phyloP scores from a whole-genome alignment of 169 alveolate genomes.

The Eimeria sp. region DNA sequence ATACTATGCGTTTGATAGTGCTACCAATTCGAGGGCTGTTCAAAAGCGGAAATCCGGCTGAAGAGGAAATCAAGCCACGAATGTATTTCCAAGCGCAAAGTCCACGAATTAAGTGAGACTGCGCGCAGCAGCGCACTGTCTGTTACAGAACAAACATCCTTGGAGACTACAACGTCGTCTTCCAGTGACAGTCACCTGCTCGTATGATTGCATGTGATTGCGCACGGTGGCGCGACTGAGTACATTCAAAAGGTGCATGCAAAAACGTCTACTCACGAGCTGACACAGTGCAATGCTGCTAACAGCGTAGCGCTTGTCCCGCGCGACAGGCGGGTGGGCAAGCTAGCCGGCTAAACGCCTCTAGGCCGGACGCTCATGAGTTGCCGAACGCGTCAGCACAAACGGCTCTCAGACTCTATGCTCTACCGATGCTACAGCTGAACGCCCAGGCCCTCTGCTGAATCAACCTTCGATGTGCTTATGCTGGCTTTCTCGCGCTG shows the following conservation, averaged over 20 bases:
- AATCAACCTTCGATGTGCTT: neutral
- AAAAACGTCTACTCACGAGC: neutral
- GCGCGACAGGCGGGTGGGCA: neutral
- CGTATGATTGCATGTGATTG: neutral
- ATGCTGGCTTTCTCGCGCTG: neutral
- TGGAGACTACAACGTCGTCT: neutral
- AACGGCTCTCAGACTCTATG: neutral
- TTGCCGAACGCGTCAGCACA: neutral
- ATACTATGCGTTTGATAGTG: neutral
- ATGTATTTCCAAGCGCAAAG: neutral
- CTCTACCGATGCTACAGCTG: neutral
- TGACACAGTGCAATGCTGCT: neutral
- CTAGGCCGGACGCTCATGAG: neutral
- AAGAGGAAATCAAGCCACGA: neutral
- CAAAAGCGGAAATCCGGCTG: neutral
- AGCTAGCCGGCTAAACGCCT: neutral
- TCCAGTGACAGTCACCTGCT: neutral
- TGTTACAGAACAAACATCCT: neutral
- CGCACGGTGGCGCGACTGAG: neutral
- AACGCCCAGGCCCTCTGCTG: neutral
- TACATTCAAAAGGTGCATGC: neutral
- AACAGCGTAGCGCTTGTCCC: neutral
- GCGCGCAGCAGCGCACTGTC: neutral
- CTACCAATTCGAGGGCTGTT: neutral
- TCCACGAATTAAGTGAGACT: neutral